These are phyloP conservation scores for Emmonsiellopsis sp. DNA, from an alignment of 2,329 filamentous ascomycete species.

Conservation along the genomic window DNA sequence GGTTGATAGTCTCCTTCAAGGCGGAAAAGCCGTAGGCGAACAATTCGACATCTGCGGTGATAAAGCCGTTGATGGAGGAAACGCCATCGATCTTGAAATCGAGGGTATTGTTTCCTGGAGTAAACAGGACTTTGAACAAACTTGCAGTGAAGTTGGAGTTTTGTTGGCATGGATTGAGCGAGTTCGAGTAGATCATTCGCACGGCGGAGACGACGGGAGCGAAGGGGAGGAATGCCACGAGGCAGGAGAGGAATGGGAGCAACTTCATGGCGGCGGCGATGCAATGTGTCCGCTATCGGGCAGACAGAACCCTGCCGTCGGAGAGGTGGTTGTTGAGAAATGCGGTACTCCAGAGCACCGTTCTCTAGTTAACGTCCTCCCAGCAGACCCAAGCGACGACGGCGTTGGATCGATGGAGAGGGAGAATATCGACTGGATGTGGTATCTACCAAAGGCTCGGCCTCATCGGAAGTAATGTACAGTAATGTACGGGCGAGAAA, in stretches of 20 bases:
- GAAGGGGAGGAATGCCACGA: constrained; percentile 31
- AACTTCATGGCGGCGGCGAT: constrained; percentile 29
- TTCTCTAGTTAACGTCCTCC: constrained; percentile 20
- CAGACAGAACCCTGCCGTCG: background rate
- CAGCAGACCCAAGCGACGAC: background rate
- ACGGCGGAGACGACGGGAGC: constrained; percentile 49
- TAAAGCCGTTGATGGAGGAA: constrained; percentile 73
- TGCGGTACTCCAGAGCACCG: constrained; percentile 25
- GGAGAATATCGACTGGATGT: background rate
- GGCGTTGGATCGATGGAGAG: background rate
- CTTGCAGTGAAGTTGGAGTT: constrained; percentile 81
- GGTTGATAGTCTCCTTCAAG: constrained; percentile 59
- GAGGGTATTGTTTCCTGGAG: constrained; percentile 58
- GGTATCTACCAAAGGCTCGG: background rate
- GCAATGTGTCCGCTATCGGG: background rate
- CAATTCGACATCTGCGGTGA: constrained; percentile 66
- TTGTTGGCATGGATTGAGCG: constrained; percentile 74
- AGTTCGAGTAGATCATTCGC: constrained; percentile 67
- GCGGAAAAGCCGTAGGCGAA: constrained; percentile 75
- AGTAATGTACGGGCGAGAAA: too few relatives aligned
- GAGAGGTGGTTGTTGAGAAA: constrained; percentile 8
- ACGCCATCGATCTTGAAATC: constrained; percentile 69
- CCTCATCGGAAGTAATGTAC: background rate
- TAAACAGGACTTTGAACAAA: constrained; percentile 70
- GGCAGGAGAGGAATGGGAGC: constrained; percentile 20